Base-by-base conservation (phyloP, 2,329 filamentous ascomycete species). In the Lachnellula cervina region DNA sequence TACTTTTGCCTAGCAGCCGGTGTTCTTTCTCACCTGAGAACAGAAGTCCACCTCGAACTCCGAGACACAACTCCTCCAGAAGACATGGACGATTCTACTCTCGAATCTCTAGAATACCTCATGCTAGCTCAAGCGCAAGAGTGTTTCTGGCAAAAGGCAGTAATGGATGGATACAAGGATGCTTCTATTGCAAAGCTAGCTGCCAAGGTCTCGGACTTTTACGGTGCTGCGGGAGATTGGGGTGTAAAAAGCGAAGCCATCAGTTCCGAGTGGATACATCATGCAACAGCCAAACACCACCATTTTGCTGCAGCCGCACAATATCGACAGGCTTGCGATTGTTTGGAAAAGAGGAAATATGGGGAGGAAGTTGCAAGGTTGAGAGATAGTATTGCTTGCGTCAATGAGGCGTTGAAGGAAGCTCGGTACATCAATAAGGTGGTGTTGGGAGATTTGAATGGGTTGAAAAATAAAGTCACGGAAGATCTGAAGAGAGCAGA, bases 131-230 rank as follows among this genome's bases (percentile, higher is more conserved):
- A 99, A 70, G 92, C 88, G 28, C 94, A 99, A 69, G 94, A 99
- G 74, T 97, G 92, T 70, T 97, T 94, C 72, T 99, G 94, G 94
- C 88, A 94, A 64, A 97, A 96, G 70, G 93, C 94, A 0, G 92
- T 96, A 56, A 92, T 95, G 76, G 93, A 97, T 69, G 86, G 87
- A 23, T 84, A 96, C 74, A 97, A 96, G 71, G 94, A 99, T 69
- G 88, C 85, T 1, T 90, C 88, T 0, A 96, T 99, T 59, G 89
- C 94, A 2, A 94, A 95, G 70, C 78, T 99, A 17, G 92, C 94
- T 4, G 90, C 90, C 3, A 85, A 90, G 59, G 91, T 97, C 4
- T 95, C 90, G 2, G 94, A 99, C 68, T 81, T 96, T 44, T 99
- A 97, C 72, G 88, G 85, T 52, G 77, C 86, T 52, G 90, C 92